Base-by-base conservation (phyloP, 2,329 filamentous ascomycete genomes). In the Alternaria alternata region DNA sequence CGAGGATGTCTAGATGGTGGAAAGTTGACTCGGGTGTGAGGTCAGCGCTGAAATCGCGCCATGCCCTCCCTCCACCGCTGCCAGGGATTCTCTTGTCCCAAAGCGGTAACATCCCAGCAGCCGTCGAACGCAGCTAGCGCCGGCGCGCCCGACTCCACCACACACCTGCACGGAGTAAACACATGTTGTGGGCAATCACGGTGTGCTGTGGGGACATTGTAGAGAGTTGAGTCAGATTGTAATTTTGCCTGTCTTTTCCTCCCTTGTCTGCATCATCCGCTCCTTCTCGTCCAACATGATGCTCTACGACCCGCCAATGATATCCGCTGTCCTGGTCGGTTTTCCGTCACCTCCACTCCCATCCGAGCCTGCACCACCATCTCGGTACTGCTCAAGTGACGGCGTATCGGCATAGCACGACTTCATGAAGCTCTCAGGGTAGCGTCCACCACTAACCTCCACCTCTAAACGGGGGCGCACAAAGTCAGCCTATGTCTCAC, bases 381-480 rank as follows among this genome's bases (percentile, higher is more conserved):
- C 28, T n/a, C 46, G 46, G 20, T 38, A 49, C 46, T 36, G 58
- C 16, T 64, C 36, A 44, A 75, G 48, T 12, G 66, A 59, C 26
- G 79, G 79, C 6, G 81, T 81, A 55, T 81, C 79, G 18, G 75
- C 79, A 64, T 79, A 82, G 28, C 74, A 70, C 24, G 62, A 53
- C 8, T 58, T 51, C 52, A 76, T 69, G 38, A 78, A 76, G 0
- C 42, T 62, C 55, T 80, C 78, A 6, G 80, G 78, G 55, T 83
- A 83, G 42, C 81, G 71, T 24, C 26, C 54, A 6, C 81, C 81
- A 30, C 55, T 44, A 11, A 79, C 65, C 59, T 83, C 86, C 0
- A 84, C 86, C 38, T 66, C 64, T 30, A 30, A 30, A 30, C 5
- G 28, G 9, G 28, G 9, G 28, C 11, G 11, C 11, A 30, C 28